A percentile compares a stretch with the other conserved stretches of the same genome.
These are phyloP conservation scores for Fusarium nygamai DNA, from an alignment of 2,329 filamentous ascomycete species.

Conservation along the genomic window DNA sequence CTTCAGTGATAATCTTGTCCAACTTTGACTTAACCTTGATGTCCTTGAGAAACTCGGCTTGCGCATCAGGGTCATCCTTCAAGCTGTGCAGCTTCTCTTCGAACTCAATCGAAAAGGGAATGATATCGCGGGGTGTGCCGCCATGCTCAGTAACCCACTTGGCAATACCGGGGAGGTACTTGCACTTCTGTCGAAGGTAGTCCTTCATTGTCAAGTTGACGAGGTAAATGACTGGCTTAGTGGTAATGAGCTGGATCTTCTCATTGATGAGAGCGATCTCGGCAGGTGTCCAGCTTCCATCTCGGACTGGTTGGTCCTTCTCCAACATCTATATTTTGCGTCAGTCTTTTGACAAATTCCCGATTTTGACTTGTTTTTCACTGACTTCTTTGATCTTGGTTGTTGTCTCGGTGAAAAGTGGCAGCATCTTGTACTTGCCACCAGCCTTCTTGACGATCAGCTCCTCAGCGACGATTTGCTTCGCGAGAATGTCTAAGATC, in stretches of 20 bases:
- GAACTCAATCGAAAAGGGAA: constrained; percentile 57
- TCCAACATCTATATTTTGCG: constrained; percentile 49
- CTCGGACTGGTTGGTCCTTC: constrained; percentile 53
- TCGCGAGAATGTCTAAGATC: constrained; percentile 50
- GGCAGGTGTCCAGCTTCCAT: constrained; percentile 54
- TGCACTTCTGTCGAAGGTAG: constrained; percentile 58
- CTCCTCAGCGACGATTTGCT: constrained; percentile 53
- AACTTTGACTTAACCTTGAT: constrained; percentile 54
- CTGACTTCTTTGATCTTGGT: constrained; percentile 50
- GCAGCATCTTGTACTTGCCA: constrained; percentile 58
- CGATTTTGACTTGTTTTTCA: accelerated
- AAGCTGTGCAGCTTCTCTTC: constrained; percentile 55
- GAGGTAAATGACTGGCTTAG: constrained; percentile 57
- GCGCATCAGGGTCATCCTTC: constrained; percentile 49
- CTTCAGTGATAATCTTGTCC: constrained; percentile 56
- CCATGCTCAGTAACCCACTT: constrained; percentile 58
- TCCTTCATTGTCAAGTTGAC: constrained; percentile 60
- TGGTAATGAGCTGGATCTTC: constrained; percentile 57
- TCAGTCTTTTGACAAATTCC: not conserved
- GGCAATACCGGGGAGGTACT: constrained; percentile 56
- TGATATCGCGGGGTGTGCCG: constrained; percentile 52
- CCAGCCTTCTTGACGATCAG: constrained; percentile 54
- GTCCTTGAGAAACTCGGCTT: constrained; percentile 51
- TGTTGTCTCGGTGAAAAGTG: constrained; percentile 55
- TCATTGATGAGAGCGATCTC: constrained; percentile 58